A percentile compares a stretch with the other conserved stretches of the same genome.
Conservation (phyloP, 106 monocot genomes). For the Acanthochlamys bracteata region DNA sequence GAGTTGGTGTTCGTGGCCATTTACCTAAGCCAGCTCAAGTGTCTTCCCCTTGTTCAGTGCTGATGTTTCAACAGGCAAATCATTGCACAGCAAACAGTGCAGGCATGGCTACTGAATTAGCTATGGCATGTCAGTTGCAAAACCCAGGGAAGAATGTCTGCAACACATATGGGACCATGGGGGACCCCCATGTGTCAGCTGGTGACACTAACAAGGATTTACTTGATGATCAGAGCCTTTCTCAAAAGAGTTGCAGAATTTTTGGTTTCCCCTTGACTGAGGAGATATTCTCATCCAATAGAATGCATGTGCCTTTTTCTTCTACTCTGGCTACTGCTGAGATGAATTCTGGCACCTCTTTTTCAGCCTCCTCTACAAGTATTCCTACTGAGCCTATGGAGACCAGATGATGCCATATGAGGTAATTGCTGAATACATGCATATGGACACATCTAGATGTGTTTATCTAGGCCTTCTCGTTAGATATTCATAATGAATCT, state of each 20-base stretch:
- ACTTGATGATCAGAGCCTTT: not conserved
- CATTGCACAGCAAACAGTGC: constrained; percentile 9
- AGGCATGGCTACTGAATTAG: not conserved
- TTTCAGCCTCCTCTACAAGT: constrained; percentile 11
- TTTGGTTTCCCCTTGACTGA: constrained; percentile 82
- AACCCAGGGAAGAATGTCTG: not conserved
- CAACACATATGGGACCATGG: not conserved
- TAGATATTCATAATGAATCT: too few relatives aligned
- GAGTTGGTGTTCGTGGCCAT: constrained; percentile 6
- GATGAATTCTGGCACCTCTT: not conserved
- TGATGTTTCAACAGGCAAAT: constrained; percentile 54
- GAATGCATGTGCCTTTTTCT: constrained; percentile 5
- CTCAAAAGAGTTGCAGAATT: constrained; percentile 45
- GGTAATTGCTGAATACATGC: too few relatives aligned
- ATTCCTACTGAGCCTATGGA: constrained; percentile 13
- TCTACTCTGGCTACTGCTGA: constrained; percentile 5
- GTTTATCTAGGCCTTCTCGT: too few relatives aligned
- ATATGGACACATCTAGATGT: too few relatives aligned
- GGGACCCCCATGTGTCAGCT: not conserved
- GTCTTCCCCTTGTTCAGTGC: constrained; percentile 68
- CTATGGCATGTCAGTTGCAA: not conserved
- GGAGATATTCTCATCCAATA: constrained; percentile 21
- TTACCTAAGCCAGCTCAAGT: constrained; percentile 22
- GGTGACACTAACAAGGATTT: not conserved
- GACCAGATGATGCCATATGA: constrained; percentile 1